Base-by-base conservation (phyloP, 768 basidiomycete genomes). In the Phlegmacium glaucopus region DNA sequence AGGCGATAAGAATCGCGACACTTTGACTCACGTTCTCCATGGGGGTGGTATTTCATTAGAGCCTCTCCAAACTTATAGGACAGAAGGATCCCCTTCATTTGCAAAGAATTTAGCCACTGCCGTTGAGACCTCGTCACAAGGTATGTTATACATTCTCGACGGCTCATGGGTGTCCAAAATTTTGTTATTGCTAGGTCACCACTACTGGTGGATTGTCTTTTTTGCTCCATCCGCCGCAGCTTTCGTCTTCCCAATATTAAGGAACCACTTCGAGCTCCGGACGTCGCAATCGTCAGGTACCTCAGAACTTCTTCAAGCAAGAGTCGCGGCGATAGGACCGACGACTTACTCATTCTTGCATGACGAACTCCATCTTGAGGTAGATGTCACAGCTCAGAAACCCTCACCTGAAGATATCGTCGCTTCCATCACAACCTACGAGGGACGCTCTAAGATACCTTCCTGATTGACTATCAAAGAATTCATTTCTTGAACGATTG, bases 1-100 rank as follows among this genome's bases (percentile, higher is more conserved):
- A 9, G 91, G 91, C 16, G 92, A 94, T 74, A 94, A 93, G 71
- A 91, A 89, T 49, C 72, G 80, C 13, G 87, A 90, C 51, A 83
- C 79, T 0, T 63, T 93, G 2, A 66, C 79, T 0, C 66, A 51
- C 12, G 71, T 83, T 8, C 66, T 93, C 30, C 47, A 51, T 0
- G 69, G 68, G 0, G 75, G 67, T 1, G 71, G 71, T 1, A 59
- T 88, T 1, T 54, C 55, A 28, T 59, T 87, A 26, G 67, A 72
- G 4, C 49, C 71, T 10, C 55, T 90, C 9, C 78, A 85, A 59
- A 88, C 89, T 8, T 93, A 93, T 56, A 74, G 72, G 56, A 92
- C 90, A 27, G 72, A 66, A 34, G 79, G 78, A 1, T 81, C 82
- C 2, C 65, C 69, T 0, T 70, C 59, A 1, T 83, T 89, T 47